Base-by-base conservation (phyloP, 495 filamentous ascomycete species). In the Penicillium pulvis region DNA sequence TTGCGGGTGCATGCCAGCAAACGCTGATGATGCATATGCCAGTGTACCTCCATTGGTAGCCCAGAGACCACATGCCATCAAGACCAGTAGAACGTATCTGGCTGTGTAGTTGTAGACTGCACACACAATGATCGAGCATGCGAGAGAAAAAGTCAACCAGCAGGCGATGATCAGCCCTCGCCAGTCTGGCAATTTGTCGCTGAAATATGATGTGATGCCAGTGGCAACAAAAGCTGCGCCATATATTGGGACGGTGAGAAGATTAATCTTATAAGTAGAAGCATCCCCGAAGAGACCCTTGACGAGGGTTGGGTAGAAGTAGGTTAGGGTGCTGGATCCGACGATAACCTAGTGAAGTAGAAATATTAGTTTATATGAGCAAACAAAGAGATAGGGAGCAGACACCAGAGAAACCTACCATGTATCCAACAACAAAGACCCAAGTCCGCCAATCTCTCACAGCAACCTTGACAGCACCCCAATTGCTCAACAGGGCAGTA, bases 221-320 rank as follows among this genome's bases (percentile, higher is more conserved):
- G 75, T 74, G 62, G 59, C 73, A 9, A 78, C 63, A 23, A 81
- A 76, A 1, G 74, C 77, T 6, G 76, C 70, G 19, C 55, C 73
- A 57, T 78, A 82, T 46, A 82, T 78, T 23, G 70, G 65, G 3
- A 76, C 58, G 2, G 64, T 71, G 55, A 63, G 66, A 51, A 49
- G 58, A 75, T 71, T 83, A 67, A 48, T 72, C 69, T 46, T 56
- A 44, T 68, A 71, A 14, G 70, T 69, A 7, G 73, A 72, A 6
- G 73, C 68, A 59, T 79, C 76, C 6, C 79, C 79, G 7, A 70
- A 66, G 14, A 83, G 61, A 4, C 73, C 75, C 35, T 73, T 66
- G 23, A 81, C 75, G 11, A 83, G 62, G 2, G 80, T 81, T 7
- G 81, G 81, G 58, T 81, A 81, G 65, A 83, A 84, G 55, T 83